Evolutionary conservation across 805 yeast genomes (phyloP).

Genomic region (Saccharomycopsis sp.): DNA sequence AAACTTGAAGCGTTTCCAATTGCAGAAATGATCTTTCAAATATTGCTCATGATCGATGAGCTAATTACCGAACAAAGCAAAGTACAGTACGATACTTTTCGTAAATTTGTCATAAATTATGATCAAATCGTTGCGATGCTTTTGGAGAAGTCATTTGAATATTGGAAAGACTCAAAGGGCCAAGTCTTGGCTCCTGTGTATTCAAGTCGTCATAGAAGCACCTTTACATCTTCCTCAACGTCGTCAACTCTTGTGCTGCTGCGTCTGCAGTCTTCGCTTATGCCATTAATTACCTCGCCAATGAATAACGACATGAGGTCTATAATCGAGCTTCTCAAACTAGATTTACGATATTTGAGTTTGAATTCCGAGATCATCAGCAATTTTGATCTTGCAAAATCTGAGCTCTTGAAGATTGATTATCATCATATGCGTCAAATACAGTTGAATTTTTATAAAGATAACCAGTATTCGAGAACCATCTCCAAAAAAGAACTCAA

Average conservation of each 20-base stretch:
- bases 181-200: not conserved
- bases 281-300: not conserved
- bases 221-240: not conserved
- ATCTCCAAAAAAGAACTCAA: conserved; percentile 8
- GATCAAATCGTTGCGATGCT: conserved; percentile 1
- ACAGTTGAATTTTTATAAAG: conserved; percentile 15
- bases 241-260: not conserved
- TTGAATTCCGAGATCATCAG: conserved; percentile 1
- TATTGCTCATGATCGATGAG: not conserved
- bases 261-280: not conserved
- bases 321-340: conserved; percentile 15
- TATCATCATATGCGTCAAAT: conserved; percentile 15
- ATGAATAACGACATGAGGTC: not conserved
- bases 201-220: too few relatives aligned
- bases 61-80: not conserved
- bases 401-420: conserved; percentile 4
- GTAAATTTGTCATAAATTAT: not conserved
- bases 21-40: not conserved
- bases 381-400: not conserved
- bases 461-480: conserved; percentile 16
- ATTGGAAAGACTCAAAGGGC: conserved; percentile 17
- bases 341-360: conserved; percentile 17
- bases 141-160: conserved; percentile 9
- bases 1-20: not conserved
- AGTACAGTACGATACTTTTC: not conserved